phyloP scores from a whole-genome alignment of 441 rosid species.

The Breynia disticha region DNA sequence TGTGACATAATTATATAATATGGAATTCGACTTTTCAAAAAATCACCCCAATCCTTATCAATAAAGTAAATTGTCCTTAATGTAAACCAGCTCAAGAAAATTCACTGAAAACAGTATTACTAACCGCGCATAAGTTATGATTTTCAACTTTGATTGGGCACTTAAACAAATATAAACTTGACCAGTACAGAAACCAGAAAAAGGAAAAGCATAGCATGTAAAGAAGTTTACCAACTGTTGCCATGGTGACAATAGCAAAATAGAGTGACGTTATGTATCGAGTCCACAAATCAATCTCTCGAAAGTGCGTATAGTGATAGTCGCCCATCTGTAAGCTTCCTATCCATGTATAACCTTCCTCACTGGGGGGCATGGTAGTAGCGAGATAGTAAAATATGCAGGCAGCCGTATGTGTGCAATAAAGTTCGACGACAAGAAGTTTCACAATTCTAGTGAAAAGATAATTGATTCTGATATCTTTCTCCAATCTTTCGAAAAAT shows the following conservation, averaged over 20 bases:
- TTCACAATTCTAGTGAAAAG: constrained; percentile 77
- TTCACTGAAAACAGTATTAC: too few relatives aligned
- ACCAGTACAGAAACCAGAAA: not conserved
- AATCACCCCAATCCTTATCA: too few relatives aligned
- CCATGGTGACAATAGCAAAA: constrained; percentile 95
- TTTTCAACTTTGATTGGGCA: too few relatives aligned
- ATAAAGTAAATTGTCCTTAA: too few relatives aligned
- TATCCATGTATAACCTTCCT: constrained; percentile 94
- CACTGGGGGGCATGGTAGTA: constrained; percentile 58
- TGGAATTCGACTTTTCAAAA: too few relatives aligned
- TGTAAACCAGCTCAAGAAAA: too few relatives aligned
- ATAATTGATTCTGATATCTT: constrained; percentile 76
- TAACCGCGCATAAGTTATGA: too few relatives aligned
- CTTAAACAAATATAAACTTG: too few relatives aligned
- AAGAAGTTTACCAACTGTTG: constrained; percentile 72
- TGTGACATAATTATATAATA: too few relatives aligned
- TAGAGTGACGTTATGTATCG: constrained; percentile 81
- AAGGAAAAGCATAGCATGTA: not conserved
- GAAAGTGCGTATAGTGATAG: constrained; percentile 57
- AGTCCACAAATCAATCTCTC: constrained; percentile 79
- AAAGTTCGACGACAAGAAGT: constrained; percentile 73
- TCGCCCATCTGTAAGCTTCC: constrained; percentile 93
- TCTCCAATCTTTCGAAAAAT: constrained; percentile 68
- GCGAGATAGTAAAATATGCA: constrained; percentile 92
- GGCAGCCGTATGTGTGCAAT: constrained; percentile 95